Percentiles rank a stretch among this genome's conserved stretches.
Evolutionary conservation across 805 yeast genomes (phyloP).

Genomic region (Monosporozyma solicola): DNA sequence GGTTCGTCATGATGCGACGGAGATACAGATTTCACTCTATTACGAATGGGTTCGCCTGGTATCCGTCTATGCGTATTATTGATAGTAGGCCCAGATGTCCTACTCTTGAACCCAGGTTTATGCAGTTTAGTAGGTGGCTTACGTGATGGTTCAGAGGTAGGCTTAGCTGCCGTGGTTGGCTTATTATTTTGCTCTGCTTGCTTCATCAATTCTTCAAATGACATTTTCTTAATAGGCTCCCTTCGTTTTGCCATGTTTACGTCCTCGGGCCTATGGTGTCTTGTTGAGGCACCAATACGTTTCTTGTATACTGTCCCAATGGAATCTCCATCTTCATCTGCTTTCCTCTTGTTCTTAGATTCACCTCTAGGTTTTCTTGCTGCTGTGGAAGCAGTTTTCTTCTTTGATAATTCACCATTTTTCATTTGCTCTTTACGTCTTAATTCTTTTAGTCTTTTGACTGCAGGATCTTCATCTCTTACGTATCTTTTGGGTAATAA

Average conservation of each 20-base stretch:
- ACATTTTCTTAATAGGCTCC: constrained; percentile 35
- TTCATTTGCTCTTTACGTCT: constrained; percentile 46
- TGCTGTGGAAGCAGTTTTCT: constrained; percentile 8
- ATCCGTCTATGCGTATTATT: not conserved
- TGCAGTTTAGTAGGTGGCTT: constrained; percentile 3
- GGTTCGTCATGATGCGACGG: not conserved
- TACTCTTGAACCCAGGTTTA: constrained; percentile 15
- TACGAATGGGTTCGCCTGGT: not conserved
- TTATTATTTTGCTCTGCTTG: constrained; percentile 39
- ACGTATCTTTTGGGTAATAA: constrained; percentile 24
- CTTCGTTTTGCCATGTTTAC: constrained; percentile 5
- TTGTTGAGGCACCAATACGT: constrained; percentile 11
- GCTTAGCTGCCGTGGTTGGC: constrained; percentile 4
- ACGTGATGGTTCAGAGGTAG: constrained; percentile 1
- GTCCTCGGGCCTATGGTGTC: not conserved
- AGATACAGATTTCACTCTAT: not conserved
- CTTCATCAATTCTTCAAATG: constrained; percentile 49
- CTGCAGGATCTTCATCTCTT: constrained; percentile 55
- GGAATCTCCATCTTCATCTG: constrained; percentile 9
- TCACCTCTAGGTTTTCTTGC: not conserved
- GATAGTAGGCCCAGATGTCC: not conserved
- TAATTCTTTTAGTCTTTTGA: constrained; percentile 57
- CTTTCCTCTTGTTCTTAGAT: constrained; percentile 5
- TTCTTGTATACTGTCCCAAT: constrained; percentile 19
- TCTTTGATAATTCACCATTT: constrained; percentile 30